A percentile compares a stretch with the other conserved stretches of the same genome.
These are phyloP conservation scores for Claviceps sp. DNA, from an alignment of 2,329 filamentous ascomycete genomes.

Conservation along the genomic window DNA sequence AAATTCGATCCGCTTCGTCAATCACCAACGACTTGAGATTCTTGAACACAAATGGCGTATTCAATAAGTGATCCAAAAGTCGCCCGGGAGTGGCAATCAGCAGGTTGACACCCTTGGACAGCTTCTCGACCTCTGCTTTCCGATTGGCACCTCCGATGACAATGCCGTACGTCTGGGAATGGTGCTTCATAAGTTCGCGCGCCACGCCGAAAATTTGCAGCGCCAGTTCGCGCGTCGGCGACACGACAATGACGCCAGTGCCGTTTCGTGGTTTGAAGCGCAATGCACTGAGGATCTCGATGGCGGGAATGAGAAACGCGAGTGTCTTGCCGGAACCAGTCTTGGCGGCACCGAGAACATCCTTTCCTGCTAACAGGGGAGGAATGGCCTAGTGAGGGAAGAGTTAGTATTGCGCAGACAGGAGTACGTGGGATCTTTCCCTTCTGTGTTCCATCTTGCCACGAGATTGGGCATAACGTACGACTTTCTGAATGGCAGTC, in stretches of 20 bases:
- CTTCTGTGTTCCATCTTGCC: background rate
- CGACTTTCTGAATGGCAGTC: constrained; percentile 81
- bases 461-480: constrained; percentile 8
- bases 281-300: constrained; percentile 83
- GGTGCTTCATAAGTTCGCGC: constrained; percentile 79
- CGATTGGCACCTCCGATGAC: constrained; percentile 92
- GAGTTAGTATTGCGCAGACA: background rate
- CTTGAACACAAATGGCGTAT: constrained; percentile 85
- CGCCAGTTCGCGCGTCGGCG: constrained; percentile 84
- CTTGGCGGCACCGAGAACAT: constrained; percentile 91
- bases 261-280: constrained; percentile 92
- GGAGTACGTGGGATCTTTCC: background rate
- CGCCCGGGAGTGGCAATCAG: constrained; percentile 88
- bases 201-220: constrained; percentile 95
- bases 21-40: constrained; percentile 87
- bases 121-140: constrained; percentile 83
- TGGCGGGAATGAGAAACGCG: constrained; percentile 83
- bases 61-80: constrained; percentile 85
- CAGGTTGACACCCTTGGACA: constrained; percentile 86
- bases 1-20: constrained; percentile 90
- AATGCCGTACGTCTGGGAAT: constrained; percentile 90
- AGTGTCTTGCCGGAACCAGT: constrained; percentile 93
- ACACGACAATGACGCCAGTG: constrained; percentile 83
- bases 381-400: constrained; percentile 49
- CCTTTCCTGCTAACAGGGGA: constrained; percentile 74